Evolutionary conservation across 2,329 filamentous ascomycete genomes (phyloP).

Genomic region (Penicillium sp.): DNA sequence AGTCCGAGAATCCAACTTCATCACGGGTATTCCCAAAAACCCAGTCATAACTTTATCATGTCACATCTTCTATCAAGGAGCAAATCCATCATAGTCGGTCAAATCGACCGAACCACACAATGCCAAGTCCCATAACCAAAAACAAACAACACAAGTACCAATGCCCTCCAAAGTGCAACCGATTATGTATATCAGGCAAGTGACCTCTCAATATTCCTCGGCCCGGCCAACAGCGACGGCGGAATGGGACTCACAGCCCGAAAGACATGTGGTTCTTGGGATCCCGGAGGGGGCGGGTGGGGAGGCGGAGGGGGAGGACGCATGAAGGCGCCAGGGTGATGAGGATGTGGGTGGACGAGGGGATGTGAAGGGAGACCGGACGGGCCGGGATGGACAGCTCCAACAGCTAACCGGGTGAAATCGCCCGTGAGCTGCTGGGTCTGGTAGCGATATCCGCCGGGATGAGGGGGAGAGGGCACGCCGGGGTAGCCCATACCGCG

Average conservation of each 20-base stretch:
- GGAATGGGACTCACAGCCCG: constrained; percentile 23
- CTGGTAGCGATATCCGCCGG: constrained; percentile 21
- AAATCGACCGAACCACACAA: not conserved
- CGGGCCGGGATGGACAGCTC: constrained; percentile 10
- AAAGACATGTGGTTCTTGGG: constrained; percentile 20
- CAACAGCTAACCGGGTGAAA: constrained; percentile 21
- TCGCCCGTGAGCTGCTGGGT: constrained; percentile 21
- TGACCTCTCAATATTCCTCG: constrained; percentile 41
- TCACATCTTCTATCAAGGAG: not conserved
- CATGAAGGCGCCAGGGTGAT: constrained; percentile 11
- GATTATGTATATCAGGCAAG: constrained; percentile 31
- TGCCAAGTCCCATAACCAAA: not conserved
- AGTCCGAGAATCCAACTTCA: not conserved
- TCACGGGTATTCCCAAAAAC: constrained; percentile 12
- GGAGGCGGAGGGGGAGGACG: constrained; percentile 19
- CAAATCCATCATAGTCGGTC: not conserved
- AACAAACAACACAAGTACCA: not conserved
- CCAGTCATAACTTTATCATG: constrained; percentile 6
- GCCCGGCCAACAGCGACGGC: constrained; percentile 21
- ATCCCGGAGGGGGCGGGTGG: constrained; percentile 20
- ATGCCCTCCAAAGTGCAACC: not conserved
- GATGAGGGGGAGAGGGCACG: constrained; percentile 5
- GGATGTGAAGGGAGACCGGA: constrained; percentile 14
- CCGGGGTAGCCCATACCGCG: constrained; percentile 26
- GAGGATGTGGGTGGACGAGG: constrained; percentile 7